These are phyloP conservation scores for Globisporangium echinulatum DNA, from an alignment of 352 stramenopile species.

Conservation along the genomic window DNA sequence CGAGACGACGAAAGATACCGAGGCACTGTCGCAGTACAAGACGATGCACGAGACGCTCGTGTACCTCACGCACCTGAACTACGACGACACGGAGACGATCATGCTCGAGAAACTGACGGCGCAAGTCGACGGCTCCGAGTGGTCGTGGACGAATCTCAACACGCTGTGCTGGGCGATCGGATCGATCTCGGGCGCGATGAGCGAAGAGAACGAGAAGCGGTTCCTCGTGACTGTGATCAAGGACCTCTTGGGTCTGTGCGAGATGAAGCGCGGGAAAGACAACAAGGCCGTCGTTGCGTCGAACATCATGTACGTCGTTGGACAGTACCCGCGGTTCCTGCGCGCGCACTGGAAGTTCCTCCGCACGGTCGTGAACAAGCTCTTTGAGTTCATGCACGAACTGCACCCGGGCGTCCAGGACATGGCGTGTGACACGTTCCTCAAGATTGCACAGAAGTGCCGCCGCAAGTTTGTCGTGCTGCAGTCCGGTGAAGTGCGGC, in stretches of 20 bases:
- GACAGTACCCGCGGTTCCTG: constrained; percentile 99
- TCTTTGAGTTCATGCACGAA: constrained; percentile 99
- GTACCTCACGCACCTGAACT: constrained; percentile 99
- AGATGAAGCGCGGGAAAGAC: constrained; percentile 98
- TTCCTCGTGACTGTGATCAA: constrained; percentile 99
- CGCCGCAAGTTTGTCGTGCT: constrained; percentile 96
- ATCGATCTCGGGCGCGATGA: constrained; percentile 98
- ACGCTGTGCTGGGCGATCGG: constrained; percentile 99
- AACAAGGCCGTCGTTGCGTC: constrained; percentile 99
- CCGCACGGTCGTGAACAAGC: constrained; percentile 99
- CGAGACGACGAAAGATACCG: constrained; percentile 98
- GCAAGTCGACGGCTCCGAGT: constrained; percentile 84
- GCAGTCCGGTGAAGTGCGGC: constrained; percentile 88
- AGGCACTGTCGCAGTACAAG: constrained; percentile 99
- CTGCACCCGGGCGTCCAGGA: constrained; percentile 99
- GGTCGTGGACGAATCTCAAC: constrained; percentile 98
- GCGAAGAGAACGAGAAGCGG: constrained; percentile 98
- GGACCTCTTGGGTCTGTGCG: constrained; percentile 96
- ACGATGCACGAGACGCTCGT: constrained; percentile 99
- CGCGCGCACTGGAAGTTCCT: constrained; percentile 99
- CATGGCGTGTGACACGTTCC: constrained; percentile 99
- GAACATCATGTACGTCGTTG: constrained; percentile 99
- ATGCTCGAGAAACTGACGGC: constrained; percentile 98
- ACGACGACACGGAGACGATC: constrained; percentile 98
- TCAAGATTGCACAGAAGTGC: constrained; percentile 99